Percentiles rank a stretch among this genome's conserved stretches.
Evolutionary conservation across 2,329 filamentous ascomycete genomes (phyloP).

Genomic region (Stachybotrys echinatus): DNA sequence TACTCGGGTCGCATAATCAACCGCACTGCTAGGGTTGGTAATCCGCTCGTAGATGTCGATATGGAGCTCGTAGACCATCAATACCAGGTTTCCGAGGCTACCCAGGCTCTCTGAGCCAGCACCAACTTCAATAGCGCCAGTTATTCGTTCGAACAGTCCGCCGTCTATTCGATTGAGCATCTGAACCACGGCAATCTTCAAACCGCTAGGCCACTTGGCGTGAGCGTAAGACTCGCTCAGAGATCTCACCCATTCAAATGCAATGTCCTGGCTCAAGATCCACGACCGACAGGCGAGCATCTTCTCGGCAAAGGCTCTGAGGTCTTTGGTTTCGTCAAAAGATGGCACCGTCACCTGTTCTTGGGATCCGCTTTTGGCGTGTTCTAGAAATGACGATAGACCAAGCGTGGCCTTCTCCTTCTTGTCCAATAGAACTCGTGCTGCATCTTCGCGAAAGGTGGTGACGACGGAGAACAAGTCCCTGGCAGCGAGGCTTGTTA

Average conservation of each 20-base stretch:
- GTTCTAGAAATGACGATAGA: conserved; percentile 58
- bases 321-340: conserved; percentile 48
- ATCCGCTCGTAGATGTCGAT: conserved; percentile 56
- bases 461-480: conserved; percentile 45
- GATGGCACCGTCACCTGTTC: conserved; percentile 38
- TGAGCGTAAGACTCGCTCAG: conserved; percentile 46
- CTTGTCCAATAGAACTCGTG: conserved; percentile 47
- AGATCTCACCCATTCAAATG: conserved; percentile 51
- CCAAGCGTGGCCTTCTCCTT: conserved; percentile 47
- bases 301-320: conserved; percentile 45
- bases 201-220: conserved; percentile 52
- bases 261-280: conserved; percentile 51
- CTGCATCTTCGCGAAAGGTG: conserved; percentile 48
- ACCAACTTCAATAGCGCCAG: conserved; percentile 32
- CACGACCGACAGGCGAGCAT: conserved; percentile 38
- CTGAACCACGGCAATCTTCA: conserved; percentile 53
- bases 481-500: conserved; percentile 38
- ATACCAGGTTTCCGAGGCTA: conserved; percentile 38
- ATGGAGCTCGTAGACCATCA: conserved; percentile 58
- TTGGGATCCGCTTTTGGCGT: conserved; percentile 52
- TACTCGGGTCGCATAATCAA: conserved; percentile 40
- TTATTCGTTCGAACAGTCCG: conserved; percentile 41
- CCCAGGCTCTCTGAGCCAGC: conserved; percentile 18
- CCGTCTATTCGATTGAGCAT: conserved; percentile 50
- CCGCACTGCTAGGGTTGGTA: conserved; percentile 50